These are phyloP conservation scores for Neocatenulostroma microsporum DNA, from an alignment of 2,329 filamentous ascomycete species.

Conservation along the genomic window DNA sequence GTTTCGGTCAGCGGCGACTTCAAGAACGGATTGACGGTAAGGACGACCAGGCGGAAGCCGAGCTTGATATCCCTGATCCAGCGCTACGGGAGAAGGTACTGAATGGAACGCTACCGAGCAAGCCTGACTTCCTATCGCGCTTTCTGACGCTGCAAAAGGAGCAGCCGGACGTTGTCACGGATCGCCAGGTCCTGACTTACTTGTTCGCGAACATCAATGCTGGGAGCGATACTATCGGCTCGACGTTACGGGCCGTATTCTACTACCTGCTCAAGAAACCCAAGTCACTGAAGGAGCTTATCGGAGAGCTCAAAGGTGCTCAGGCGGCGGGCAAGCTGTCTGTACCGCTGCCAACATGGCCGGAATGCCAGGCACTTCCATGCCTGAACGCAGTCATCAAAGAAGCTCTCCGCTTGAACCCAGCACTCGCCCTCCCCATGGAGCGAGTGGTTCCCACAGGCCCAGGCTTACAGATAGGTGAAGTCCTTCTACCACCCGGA, in stretches of 20 bases:
- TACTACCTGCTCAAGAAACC: conserved; percentile 29
- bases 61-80: conserved; percentile 12
- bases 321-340: conserved; percentile 9
- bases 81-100: conserved; percentile 16
- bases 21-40: conserved; percentile 15
- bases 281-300: conserved; percentile 5
- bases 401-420: conserved; percentile 20
- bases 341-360: conserved; percentile 16
- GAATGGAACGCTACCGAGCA: conserved; percentile 18
- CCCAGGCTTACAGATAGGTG: conserved; percentile 14
- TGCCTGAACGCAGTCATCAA: conserved; percentile 22
- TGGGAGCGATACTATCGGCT: conserved; percentile 35
- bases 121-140: conserved; percentile 23
- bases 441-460: conserved; percentile 15
- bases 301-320: conserved; percentile 12
- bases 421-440: conserved; percentile 17
- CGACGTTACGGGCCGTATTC: conserved; percentile 33
- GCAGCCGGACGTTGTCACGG: conserved; percentile 19
- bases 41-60: not conserved
- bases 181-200: conserved; percentile 18
- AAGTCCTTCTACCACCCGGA: conserved; percentile 29
- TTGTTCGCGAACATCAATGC: conserved; percentile 24
- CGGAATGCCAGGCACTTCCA: conserved; percentile 14
- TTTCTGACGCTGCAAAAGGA: conserved; percentile 21
- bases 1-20: conserved; percentile 19